Base-by-base conservation (phyloP, 768 basidiomycete genomes). In the Boletus insuetus region DNA sequence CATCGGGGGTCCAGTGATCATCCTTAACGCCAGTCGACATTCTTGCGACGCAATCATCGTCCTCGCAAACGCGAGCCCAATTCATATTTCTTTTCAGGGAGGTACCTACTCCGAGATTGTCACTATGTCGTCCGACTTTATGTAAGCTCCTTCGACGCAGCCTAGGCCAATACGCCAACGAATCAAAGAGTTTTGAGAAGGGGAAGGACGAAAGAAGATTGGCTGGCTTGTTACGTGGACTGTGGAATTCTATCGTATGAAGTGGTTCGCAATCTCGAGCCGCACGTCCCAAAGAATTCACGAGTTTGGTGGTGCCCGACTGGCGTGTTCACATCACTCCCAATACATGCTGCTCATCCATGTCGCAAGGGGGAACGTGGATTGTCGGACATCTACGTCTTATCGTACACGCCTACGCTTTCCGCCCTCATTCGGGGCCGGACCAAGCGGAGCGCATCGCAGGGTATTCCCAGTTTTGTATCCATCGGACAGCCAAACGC, bases 261-360 rank as follows among this genome's bases (percentile, higher is more conserved):
- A 3, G 58, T 73, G 3, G 60, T 62, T 7, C 37, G 55, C 22
- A 14, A 43, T 38, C 62, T 73, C n/a, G 46, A 53, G 12, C 53
- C 63, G 37, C 53, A 34, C 12, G n/a, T 35, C 7, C 51, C 57
- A 3, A 42, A 20, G 38, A 63, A 67, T 12, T 65, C 63, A 4
- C 65, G 69, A 20, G 43, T 70, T 35, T 70, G 69, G 69, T 70
- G 69, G 69, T 71, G 67, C 26, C 69, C 69, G 4, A 58, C 60
- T 0, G 64, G 71, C 3, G 56, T 42, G 10, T 62, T 72, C 29
- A 61, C 61, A 6, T 53, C 54, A 10, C 56, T 71, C 42, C 72
- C 72, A 4, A 48, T 73, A 29, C 72, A 72, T 42, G 69, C 70
- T 5, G 67, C 69, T 8, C 52, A 60, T 20, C 53, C 55, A 8